Base-by-base conservation (phyloP, 257 asterid genomes). In the Petrea volubilis region DNA sequence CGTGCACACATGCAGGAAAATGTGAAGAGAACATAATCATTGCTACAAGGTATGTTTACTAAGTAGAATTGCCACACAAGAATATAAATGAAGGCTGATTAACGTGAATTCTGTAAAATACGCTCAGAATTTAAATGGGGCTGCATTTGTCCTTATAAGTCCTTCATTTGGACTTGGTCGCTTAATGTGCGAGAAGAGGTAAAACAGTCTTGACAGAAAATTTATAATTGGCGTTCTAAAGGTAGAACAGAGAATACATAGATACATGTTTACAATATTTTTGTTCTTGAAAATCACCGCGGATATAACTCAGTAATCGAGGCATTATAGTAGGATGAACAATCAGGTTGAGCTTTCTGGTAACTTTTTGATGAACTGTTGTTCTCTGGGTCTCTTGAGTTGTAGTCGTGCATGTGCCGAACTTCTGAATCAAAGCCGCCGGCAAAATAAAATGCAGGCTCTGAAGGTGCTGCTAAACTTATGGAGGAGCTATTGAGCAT, bases 401-500 rank as follows among this genome's bases (percentile, higher is more conserved):
- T 14, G 17, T 25, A 21, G n/a, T 64, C 67, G 1, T 59, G 51
- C 29, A 24, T 25, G 7, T 24, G 34, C 13, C 79, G 20, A 6
- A 6, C 40, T 11, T 70, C 58, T 10, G 55, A 60, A 33, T 34
- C 50, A 17, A 12, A 24, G 7, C 18, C 57, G 24, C 8, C 41
- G 6, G 61, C 18, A 21, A 24, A 0, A 12, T 64, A 78, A 66
- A 64, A 78, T 21, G 84, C 76, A n/a, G 86, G 81, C 47, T 73
- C 41, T 0, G 70, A 64, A 51, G 84, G 83, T 6, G 60, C 12
- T 0, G 72, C 67, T 34, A 78, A 15, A 4, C 72, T 73, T 14
- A 58, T 8, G 21, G 80, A 28, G 61, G 11, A 60, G 31, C 80
- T 79, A 6, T 40, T 75, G 8, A 79, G 74, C 87, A 82, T 82